A percentile compares a stretch with the other conserved stretches of the same genome.
Evolutionary conservation across 1,284 basidiomycete species (phyloP).

Genomic region (Anthracocystis panici-leucophaei): DNA sequence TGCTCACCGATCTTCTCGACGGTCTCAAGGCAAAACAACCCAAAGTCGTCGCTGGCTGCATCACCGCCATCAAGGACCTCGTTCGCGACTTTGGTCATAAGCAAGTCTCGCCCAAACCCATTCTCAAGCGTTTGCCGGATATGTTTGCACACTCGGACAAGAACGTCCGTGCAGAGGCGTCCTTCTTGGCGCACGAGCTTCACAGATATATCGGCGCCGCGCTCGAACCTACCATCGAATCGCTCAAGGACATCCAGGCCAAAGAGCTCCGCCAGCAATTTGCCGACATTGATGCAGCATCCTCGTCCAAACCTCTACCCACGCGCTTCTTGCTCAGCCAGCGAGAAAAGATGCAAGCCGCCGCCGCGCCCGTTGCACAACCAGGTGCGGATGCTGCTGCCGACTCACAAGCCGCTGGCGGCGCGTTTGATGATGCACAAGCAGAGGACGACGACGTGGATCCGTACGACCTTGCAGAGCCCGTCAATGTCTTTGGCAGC

Average conservation of each 20-base stretch:
- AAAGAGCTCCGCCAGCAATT: conserved; percentile 95
- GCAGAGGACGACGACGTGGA: conserved; percentile 73
- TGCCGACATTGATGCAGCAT: conserved; percentile 83
- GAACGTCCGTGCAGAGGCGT: conserved; percentile 91
- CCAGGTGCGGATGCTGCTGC: conserved; percentile 15
- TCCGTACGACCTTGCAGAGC: conserved; percentile 85
- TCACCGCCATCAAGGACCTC: conserved; percentile 81
- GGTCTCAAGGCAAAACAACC: conserved; percentile 93
- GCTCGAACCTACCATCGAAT: conserved; percentile 86
- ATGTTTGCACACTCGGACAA: conserved; percentile 97
- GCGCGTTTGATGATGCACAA: conserved; percentile 15
- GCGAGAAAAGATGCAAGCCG: conserved; percentile 70
- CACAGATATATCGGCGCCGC: conserved; percentile 91
- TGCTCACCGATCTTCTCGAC: conserved; percentile 86
- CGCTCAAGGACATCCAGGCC: conserved; percentile 97
- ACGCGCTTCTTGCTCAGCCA: conserved; percentile 83
- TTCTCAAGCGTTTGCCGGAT: conserved; percentile 89
- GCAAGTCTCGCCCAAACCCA: conserved; percentile 78
- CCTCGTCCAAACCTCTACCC: conserved; percentile 83
- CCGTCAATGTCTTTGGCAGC: conserved; percentile 82
- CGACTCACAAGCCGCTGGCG: conserved; percentile 22
- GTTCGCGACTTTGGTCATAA: conserved; percentile 84
- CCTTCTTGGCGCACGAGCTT: conserved; percentile 79
- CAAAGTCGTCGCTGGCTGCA: conserved; percentile 87
- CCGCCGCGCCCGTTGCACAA: conserved; percentile 30